Evolutionary conservation across 495 filamentous ascomycete species (phyloP), one percentile per base, ranked within the genome.

Genomic region (Penicillium lividum): DNA sequence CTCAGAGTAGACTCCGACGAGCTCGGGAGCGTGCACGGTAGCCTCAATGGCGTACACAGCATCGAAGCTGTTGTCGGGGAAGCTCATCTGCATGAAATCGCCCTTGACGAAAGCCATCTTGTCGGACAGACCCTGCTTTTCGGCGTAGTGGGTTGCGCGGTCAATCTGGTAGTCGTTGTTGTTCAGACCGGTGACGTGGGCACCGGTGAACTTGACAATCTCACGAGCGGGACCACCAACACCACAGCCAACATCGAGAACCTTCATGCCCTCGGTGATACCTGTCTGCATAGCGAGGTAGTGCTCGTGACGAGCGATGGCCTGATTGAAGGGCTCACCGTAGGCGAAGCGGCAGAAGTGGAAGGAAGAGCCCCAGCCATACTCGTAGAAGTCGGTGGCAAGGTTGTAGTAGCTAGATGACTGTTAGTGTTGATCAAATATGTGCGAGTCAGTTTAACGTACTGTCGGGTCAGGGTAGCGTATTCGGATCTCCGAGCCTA

Each of bases 131-230:
- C 89, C 89, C 70, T 96, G 91, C 66, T 87, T 87, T 51, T 82
- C 73, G 15, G 92, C 91, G 71, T 98, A 97, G 44, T 82, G 82
- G 25, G 87, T 93, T 7, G 94, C 95, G 51, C 94, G 90, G 74
- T 97, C 84, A 70, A 98, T 98, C 78, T 98, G 94, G 82, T 98
- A 98, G 79, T 97, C 93, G 79, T 98, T 98, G 86, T 98, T 98
- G 86, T 98, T 98, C 69, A 98, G 76, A 40, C 94, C 94, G 27
- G 91, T 88, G 58, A 97, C 84, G 66, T 97, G 92, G 68, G 83
- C 87, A 62, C 89, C 93, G 44, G 92, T 86, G 80, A 98, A 98
- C 73, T 96, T 93, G 72, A 89, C 89, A 63, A 98, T 98, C 78
- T 98, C 94, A 56, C 94, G 84, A 25, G 95, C 94, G n/a, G 94